Percentiles rank a stretch among this genome's conserved stretches.
Evolutionary conservation across 164 flowering plant genomes (phyloP).

Genomic region (Cinnamomum chago): DNA sequence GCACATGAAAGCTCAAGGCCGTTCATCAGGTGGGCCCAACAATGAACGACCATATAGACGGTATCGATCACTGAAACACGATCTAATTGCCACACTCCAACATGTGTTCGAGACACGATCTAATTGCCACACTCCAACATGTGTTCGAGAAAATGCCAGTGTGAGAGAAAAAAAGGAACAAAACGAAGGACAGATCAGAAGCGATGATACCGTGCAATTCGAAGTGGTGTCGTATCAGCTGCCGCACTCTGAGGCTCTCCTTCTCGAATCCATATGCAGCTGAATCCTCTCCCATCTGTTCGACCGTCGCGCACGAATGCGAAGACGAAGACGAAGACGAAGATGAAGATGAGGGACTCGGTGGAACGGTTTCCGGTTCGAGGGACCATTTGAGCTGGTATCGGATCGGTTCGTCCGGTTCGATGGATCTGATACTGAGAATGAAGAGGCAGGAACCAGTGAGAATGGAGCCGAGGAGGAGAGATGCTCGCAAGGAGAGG

Average conservation of each 20-base stretch:
- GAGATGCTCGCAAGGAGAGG: slow-evolving; percentile 20
- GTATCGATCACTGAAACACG: neutral
- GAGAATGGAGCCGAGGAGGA: slow-evolving; percentile 25
- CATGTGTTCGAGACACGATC: neutral
- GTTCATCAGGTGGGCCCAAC: neutral
- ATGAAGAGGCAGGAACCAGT: slow-evolving; percentile 31
- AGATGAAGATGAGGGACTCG: neutral
- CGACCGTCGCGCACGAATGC: slow-evolving; percentile 73
- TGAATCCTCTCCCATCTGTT: slow-evolving; percentile 73
- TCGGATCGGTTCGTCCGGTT: slow-evolving; percentile 11
- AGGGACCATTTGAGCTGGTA: neutral
- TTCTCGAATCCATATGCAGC: slow-evolving; percentile 28
- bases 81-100: neutral
- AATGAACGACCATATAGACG: neutral
- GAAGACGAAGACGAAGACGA: slow-evolving; percentile 5
- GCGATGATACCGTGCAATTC: slow-evolving; percentile 45
- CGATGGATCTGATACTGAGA: slow-evolving; percentile 34
- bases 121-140: neutral
- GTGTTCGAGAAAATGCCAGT: neutral
- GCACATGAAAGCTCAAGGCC: neutral
- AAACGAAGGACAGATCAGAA: neutral
- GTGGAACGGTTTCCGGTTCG: slow-evolving; percentile 1
- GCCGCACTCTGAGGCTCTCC: slow-evolving; percentile 60
- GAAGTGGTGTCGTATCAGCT: slow-evolving; percentile 56
- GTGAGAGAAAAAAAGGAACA: neutral